Base-by-base conservation (phyloP, 345 rosid genomes). In the Brassica incana region DNA sequence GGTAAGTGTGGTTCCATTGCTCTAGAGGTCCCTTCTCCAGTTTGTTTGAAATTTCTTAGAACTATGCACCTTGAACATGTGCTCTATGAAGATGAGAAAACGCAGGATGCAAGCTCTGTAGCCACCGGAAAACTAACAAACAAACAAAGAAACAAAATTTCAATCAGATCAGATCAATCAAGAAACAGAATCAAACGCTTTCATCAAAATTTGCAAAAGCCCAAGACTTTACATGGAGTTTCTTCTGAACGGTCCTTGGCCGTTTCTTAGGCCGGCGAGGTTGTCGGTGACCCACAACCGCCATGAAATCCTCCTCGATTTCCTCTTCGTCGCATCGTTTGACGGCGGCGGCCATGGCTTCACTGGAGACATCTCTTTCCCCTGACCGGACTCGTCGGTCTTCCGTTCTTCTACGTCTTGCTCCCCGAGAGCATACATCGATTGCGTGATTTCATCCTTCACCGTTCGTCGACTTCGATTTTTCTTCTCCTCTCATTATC, bases 221-320 rank as follows among this genome's bases (percentile, higher is more conserved):
- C 2, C 1, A 56, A 14, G 6, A 83, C 90, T 84, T 59, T 84
- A 90, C 99, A 82, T 95, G 97, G 79, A 92, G 27, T 69, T 84
- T 85, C 65, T 77, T 92, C 88, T 91, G 99, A 60, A 91, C 87
- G 8, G 69, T 33, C 58, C 91, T 87, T 8, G 89, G 78, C 62
- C 97, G 86, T 75, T 89, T 95, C 85, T 90, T 92, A 9, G 94
- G 93, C 69, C 95, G 82, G 56, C 98, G 85, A 9, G 86, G 74
- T 12, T 97, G 97, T 67, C 90, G 84, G 35, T 75, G 88, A 33
- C 93, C 86, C 1, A 84, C 5, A 40, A 90, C 52, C 81, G 30
- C 81, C 84, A 85, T 73, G 81, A 85, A 92, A 83, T 94, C 98
- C 25, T 84, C 88, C 48, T 89, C 93, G 77, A 91, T 84, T 84